These are phyloP conservation scores for Grammothele lineata DNA, from an alignment of 768 basidiomycete species.

Conservation along the genomic window DNA sequence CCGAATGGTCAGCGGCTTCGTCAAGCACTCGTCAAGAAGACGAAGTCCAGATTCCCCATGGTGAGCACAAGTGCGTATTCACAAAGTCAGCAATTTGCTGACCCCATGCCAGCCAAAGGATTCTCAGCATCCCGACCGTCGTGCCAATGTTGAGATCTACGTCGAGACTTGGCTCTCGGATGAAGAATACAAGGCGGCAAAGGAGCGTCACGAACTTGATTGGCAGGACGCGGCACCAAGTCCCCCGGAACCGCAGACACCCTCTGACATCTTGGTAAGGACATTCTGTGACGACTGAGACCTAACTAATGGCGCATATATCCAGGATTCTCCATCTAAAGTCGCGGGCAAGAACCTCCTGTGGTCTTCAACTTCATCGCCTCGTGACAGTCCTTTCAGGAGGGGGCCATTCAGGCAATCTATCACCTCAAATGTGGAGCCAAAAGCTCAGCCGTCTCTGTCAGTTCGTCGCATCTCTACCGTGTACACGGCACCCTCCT, in stretches of 20 bases:
- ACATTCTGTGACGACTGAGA: neutral
- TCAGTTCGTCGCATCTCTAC: conserved; percentile 39
- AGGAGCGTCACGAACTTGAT: conserved; percentile 53
- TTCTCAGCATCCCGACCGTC: conserved; percentile 72
- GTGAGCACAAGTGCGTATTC: conserved; percentile 33
- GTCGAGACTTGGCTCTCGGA: conserved; percentile 81
- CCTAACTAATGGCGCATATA: neutral
- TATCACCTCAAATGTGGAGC: conserved; percentile 37
- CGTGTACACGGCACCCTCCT: conserved; percentile 22
- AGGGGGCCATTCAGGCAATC: conserved; percentile 43
- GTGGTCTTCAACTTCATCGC: conserved; percentile 53
- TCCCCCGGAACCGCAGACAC: conserved; percentile 42
- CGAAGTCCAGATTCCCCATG: conserved; percentile 68
- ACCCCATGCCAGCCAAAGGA: conserved; percentile 56
- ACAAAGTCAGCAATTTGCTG: neutral
- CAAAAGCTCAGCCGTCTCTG: conserved; percentile 29
- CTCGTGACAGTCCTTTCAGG: conserved; percentile 28
- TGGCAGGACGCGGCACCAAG: conserved; percentile 56
- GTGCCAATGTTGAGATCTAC: conserved; percentile 63
- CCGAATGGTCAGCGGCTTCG: conserved; percentile 66
- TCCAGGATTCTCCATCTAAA: conserved; percentile 32
- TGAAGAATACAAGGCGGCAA: conserved; percentile 64
- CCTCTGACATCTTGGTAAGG: conserved; percentile 31
- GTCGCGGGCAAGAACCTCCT: conserved; percentile 60
- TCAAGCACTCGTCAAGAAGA: conserved; percentile 67